Base-by-base conservation (phyloP, 108 stramenopile species). In the Discostella stelligeroides region DNA sequence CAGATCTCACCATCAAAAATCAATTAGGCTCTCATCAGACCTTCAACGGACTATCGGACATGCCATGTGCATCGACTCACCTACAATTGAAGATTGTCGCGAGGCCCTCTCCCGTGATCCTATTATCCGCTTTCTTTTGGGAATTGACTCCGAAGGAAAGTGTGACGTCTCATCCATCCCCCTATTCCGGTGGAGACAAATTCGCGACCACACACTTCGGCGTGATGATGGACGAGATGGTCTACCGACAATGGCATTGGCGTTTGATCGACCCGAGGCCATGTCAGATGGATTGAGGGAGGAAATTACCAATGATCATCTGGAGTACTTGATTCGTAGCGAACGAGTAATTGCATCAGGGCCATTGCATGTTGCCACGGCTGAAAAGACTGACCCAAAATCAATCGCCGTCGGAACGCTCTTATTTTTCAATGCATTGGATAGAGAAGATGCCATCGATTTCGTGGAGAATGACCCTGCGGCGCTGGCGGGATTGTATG, bases 121-220 rank as follows among this genome's bases (percentile, higher is more conserved):
- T 24, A 85, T 88, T 53, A 60, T 92, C 20, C 80, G 79, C 17
- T 73, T 58, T 18, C 68, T 91, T n/a, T 73, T 84, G 2, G 86
- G 85, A 7, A 85, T 83, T 30, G 84, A 89, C 46, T 20, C 47
- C 12, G 40, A 60, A 12, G 74, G 70, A 17, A 13, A 37, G 12
- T 70, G 70, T 49, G 80, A 76, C 43, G 60, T 76, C 4, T 65
- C 75, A 21, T 76, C 88, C 21, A 48, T 90, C 18, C 89, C 81
- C 4, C 66, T 93, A 17, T 93, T 86, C 67, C 86, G 92, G 34
- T 93, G 92, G 92, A 76, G 88, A 56, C 92, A 93, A 37, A 90
- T 93, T 77, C 89, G 89, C 29, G 92, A 93, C 63, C 85, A 90
- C 63, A 84, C 86, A 17, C 68, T 93, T 21, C 85, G 92, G 38